Base-by-base conservation (phyloP, 495 filamentous ascomycete species). In the Rusavskia elegans region DNA sequence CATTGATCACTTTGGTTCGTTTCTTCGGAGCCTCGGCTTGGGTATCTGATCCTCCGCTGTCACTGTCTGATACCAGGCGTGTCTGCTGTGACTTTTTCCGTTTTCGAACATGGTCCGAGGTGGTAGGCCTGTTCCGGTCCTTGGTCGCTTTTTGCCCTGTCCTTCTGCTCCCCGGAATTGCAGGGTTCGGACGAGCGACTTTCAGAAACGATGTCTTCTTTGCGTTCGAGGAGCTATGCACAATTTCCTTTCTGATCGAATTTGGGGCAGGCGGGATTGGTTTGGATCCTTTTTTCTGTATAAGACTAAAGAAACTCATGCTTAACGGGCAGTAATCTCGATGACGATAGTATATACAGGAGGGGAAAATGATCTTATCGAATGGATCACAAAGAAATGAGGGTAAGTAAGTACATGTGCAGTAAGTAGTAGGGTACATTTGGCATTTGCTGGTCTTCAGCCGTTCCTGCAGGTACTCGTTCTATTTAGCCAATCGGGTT, bases 1-100 rank as follows among this genome's bases (percentile, higher is more conserved):
- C 69, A 29, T 63, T 67, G 27, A 63, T 68, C 44, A 64, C 64
- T 49, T 68, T 66, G 10, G 61, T 63, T 11, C 74, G 70, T 57
- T 78, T 78, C 45, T 64, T 69, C 32, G 71, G 61, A 52, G 70
- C 67, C 19, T 71, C 68, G 7, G 70, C 69, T 27, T 67, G 57
- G 13, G 65, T 68, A 49, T 74, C 73, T 53, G 66, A 72, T 2
- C 57, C 67, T 53, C 54, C 54, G 27, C 51, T 58, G 25, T 66
- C 63, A 52, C 73, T 72, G 53, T 73, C 71, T 40, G 75, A 74
- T 54, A 72, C 72, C 10, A 71, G 70, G 8, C 74, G 67, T 44
- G 68, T 64, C 35, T 67, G 68, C 45, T 71, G 69, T 3, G 73
- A 71, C 5, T 70, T 72, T 6, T 63, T 65, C 40, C 74, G 61